A percentile compares a stretch with the other conserved stretches of the same genome.
These are phyloP conservation scores for Rubus idaeus DNA, from an alignment of 306 rosid genomes.

Conservation along the genomic window DNA sequence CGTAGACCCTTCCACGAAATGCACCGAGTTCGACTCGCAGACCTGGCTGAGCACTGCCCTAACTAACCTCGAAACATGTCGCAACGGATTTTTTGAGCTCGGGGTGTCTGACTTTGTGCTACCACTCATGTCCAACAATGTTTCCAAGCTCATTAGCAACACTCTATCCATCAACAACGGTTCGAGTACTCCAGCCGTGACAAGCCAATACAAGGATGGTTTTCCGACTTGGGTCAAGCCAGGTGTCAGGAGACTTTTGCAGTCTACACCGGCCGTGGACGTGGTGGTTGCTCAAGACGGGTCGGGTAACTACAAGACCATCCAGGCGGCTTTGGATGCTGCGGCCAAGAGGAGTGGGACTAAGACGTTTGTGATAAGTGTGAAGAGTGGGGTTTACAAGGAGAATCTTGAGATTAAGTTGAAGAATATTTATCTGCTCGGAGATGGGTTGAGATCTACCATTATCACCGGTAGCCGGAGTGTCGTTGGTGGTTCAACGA, in stretches of 20 bases:
- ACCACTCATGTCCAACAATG: conserved; percentile 47
- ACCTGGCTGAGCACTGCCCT: conserved; percentile 60
- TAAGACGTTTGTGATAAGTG: conserved; percentile 48
- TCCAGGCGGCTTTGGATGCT: conserved; percentile 44
- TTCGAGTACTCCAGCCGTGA: conserved; percentile 15
- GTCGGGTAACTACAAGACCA: conserved; percentile 40
- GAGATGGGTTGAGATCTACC: conserved; percentile 50
- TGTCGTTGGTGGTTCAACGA: conserved; percentile 51
- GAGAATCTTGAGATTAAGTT: conserved; percentile 49
- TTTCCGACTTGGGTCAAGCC: conserved; percentile 49
- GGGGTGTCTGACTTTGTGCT: conserved; percentile 39
- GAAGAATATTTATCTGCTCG: conserved; percentile 47
- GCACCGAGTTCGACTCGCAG: conserved; percentile 39
- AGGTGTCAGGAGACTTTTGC: conserved; percentile 45
- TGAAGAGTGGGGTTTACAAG: conserved; percentile 46
- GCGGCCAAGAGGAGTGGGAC: conserved; percentile 33
- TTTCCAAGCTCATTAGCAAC: conserved; percentile 47
- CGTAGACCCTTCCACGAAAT: conserved; percentile 23
- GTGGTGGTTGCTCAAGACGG: conserved; percentile 65
- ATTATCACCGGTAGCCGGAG: conserved; percentile 54
- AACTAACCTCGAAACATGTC: conserved; percentile 54
- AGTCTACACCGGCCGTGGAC: conserved; percentile 26
- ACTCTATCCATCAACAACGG: conserved; percentile 37
- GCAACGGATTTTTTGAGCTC: conserved; percentile 50
- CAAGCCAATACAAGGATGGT: conserved; percentile 23